Evolutionary conservation across 768 basidiomycete genomes (phyloP).

Genomic region (Polyporus arcularius): DNA sequence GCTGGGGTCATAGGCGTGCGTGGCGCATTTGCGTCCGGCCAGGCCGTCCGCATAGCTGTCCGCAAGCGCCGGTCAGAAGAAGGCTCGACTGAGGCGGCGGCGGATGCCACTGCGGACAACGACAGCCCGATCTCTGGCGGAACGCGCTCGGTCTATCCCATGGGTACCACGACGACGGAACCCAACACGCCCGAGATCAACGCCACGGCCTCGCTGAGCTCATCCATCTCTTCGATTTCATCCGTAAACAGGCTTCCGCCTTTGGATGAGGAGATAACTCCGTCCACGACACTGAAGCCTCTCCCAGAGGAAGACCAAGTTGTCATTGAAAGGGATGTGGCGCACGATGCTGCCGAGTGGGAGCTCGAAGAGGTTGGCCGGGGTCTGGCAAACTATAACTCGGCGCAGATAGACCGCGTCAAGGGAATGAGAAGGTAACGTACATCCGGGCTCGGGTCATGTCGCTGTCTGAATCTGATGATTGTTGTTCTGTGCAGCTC

Average conservation of each 20-base stretch:
- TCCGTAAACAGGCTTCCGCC: slow-evolving; percentile 35
- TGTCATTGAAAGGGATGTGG: slow-evolving; percentile 25
- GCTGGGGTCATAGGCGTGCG: slow-evolving; percentile 87
- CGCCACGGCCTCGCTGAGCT: slow-evolving; percentile 44
- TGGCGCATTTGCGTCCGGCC: slow-evolving; percentile 90
- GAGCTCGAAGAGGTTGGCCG: slow-evolving; percentile 91
- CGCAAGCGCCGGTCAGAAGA: slow-evolving; percentile 34
- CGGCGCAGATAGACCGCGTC: slow-evolving; percentile 83
- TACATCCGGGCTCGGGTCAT: neutral
- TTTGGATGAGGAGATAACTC: slow-evolving; percentile 26
- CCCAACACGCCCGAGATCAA: slow-evolving; percentile 56
- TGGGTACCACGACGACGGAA: slow-evolving; percentile 46
- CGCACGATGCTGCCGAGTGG: slow-evolving; percentile 50
- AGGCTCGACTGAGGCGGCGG: slow-evolving; percentile 19
- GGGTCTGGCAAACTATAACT: slow-evolving; percentile 95
- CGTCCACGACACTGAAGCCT: slow-evolving; percentile 19
- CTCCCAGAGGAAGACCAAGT: slow-evolving; percentile 31
- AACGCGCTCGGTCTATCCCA: slow-evolving; percentile 35
- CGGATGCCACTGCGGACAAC: slow-evolving; percentile 20
- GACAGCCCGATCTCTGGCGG: slow-evolving; percentile 28
- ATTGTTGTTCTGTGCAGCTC: slow-evolving; percentile 51
- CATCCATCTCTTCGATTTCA: slow-evolving; percentile 38
- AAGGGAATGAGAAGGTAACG: slow-evolving; percentile 89
- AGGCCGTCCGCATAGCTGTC: slow-evolving; percentile 86
- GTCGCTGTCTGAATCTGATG: slow-evolving; percentile 8